Base-by-base conservation (phyloP, 2,329 filamentous ascomycete genomes). In the Curvularia verruculosa region DNA sequence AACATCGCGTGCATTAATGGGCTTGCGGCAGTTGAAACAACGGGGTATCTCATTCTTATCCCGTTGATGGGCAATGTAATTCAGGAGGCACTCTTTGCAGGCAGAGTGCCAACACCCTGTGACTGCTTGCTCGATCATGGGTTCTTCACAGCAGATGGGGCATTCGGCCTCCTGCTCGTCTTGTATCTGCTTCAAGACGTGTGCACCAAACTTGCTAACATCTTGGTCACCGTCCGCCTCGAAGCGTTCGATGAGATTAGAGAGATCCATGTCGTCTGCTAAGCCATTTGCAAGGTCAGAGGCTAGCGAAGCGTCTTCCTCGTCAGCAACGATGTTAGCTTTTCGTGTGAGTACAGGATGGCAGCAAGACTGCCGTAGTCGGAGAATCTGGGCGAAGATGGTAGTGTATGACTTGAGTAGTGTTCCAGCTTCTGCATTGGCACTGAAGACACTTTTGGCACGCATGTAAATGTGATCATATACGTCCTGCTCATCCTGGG, bases 101-200 rank as follows among this genome's bases (percentile, higher is more conserved):
- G 95, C 93, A 31, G 91, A 96, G 76, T 99, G 95, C 92, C 95
- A 99, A 77, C 95, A 99, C 0, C 92, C 91, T 0, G 95, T 98
- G 1, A 99, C 95, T 0, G 90, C 89, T 71, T 96, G 94, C 52
- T 97, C 90, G 39, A 91, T 85, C 92, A 98, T 98, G 3, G 93
- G 92, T 74, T 98, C 95, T 75, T 98, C 94, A 3, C 91, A 87
- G 77, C 95, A 99, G 50, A 99, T 90, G 0, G 95, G 94, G 69
- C 95, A 99, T 78, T 99, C 95, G 59, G 89, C 89, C 57, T 89
- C 86, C 0, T 90, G 88, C 70, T 98, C 94, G 52, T 91, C 90
- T 64, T 96, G 90, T 46, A 99, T 99, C 74, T 98, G 92, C 60
- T 89, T 87, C 13, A 99, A 82, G 0, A 94, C 92, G 73, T 97